These are phyloP conservation scores for maize (Zea mays) DNA, from an alignment of 176 grass and related monocot genomes.

Conservation along the genomic window DNA sequence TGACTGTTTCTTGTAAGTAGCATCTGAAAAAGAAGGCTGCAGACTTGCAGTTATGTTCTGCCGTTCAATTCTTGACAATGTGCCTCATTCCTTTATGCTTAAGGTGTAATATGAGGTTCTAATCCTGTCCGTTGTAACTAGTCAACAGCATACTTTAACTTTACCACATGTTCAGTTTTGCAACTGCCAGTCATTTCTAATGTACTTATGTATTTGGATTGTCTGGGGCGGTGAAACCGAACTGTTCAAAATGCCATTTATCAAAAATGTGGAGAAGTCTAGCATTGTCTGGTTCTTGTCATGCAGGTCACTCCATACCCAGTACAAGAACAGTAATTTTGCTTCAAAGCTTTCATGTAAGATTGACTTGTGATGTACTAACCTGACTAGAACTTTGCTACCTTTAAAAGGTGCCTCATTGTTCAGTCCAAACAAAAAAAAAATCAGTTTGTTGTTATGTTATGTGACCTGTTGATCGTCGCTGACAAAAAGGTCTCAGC, in stretches of 20 bases:
- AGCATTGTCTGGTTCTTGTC: background rate
- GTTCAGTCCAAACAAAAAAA: conserved; percentile 13
- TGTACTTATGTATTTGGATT: background rate
- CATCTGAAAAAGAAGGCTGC: background rate
- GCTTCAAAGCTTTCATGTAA: conserved; percentile 22
- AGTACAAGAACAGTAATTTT: background rate
- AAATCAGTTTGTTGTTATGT: conserved; percentile 1
- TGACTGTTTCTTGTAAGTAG: conserved; percentile 15
- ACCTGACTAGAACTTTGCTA: background rate
- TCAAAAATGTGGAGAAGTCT: background rate
- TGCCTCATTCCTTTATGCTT: conserved; percentile 3
- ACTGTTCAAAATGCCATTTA: background rate
- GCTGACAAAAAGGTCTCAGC: background rate
- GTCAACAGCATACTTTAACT: conserved; percentile 18
- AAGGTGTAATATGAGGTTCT: background rate
- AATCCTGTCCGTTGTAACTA: background rate
- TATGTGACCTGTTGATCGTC: conserved; percentile 2
- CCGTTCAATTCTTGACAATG: background rate
- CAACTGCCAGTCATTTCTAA: background rate
- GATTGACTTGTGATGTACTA: background rate
- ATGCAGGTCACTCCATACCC: background rate
- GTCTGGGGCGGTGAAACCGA: background rate
- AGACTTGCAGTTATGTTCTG: background rate
- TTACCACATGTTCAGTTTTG: conserved; percentile 14
- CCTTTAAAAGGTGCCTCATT: background rate